Percentiles rank a stretch among this genome's conserved stretches.
Evolutionary conservation across 2,329 filamentous ascomycete genomes (phyloP).

Genomic region (Blastomyces percursus): DNA sequence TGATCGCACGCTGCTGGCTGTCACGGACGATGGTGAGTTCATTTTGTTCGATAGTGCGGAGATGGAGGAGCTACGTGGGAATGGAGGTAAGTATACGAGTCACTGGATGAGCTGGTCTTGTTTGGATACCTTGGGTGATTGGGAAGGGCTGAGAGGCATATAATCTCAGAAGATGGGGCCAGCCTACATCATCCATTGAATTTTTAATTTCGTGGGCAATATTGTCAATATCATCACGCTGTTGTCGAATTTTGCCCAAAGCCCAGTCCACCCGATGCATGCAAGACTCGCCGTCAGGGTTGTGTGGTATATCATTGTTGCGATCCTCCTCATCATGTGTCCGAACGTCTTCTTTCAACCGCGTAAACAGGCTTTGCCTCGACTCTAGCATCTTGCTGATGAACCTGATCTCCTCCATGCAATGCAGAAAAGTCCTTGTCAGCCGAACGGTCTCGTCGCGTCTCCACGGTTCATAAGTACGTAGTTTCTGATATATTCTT

Average conservation of each 20-base stretch:
- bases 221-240: conserved; percentile 1
- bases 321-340: conserved; percentile 2
- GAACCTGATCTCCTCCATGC: conserved; percentile 3
- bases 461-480: conserved; percentile 3
- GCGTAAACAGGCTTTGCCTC: neutral
- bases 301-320: neutral
- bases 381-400: neutral
- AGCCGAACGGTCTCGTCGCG: conserved; percentile 5
- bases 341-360: neutral
- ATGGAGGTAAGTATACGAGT: neutral
- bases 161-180: neutral
- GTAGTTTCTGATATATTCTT: conserved; percentile 1
- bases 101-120: neutral
- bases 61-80: neutral
- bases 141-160: neutral
- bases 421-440: conserved; percentile 3
- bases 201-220: conserved; percentile 2
- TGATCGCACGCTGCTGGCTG: conserved; percentile 6
- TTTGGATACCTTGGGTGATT: neutral
- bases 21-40: conserved; percentile 5
- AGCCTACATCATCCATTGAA: conserved; percentile 4
- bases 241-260: neutral
- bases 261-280: conserved; percentile 1
- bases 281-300: neutral
- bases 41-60: conserved; percentile 5